Base-by-base conservation (phyloP, 2,329 filamentous ascomycete species). In the Xylariaceae sp. region DNA sequence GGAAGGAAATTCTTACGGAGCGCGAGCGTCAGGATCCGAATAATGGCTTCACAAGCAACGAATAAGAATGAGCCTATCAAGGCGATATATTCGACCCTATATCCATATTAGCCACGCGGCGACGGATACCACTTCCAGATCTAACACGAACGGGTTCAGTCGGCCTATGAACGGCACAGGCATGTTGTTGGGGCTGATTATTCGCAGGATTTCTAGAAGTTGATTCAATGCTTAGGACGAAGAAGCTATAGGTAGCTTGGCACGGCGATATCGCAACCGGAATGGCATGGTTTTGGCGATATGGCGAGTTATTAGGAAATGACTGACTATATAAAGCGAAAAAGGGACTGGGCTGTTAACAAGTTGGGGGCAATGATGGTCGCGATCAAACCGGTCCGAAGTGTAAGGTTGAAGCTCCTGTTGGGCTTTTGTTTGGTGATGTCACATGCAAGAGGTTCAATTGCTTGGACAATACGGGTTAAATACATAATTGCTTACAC, bases 11-110 rank as follows among this genome's bases (percentile, higher is more conserved):
- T 74, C 86, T 70, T 75, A 91, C 88, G 94, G 42, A 99, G 80
- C 37, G 89, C 89, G 58, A 96, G 81, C 1, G 94, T 97, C 59
- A 96, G 82, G 55, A 95, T 77, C 64, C 92, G 85, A 65, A 96
- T 87, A 57, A 95, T 67, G 54, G 85, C 85, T 72, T 99, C 94
- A 62, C 96, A 79, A 46, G 84, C 79, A 55, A 97, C 86, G 39
- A 99, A 81, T 50, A 89, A 66, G 66, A 97, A 88, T 6, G 92
- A 97, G 53, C 85, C 84, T 46, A 94, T 73, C 43, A 99, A 82
- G 40, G 91, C 90, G 60, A 95, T 73, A 74, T 97, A 97, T 75
- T 99, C 91, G 72, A 80, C 80, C 71, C 88, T 91, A 61, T 29
- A 27, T 30, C 19, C 42, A 6, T 7, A 44, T 62, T 37, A 59